Base-by-base conservation (phyloP, 805 yeast genomes). In the Ogataea allantospora region DNA sequence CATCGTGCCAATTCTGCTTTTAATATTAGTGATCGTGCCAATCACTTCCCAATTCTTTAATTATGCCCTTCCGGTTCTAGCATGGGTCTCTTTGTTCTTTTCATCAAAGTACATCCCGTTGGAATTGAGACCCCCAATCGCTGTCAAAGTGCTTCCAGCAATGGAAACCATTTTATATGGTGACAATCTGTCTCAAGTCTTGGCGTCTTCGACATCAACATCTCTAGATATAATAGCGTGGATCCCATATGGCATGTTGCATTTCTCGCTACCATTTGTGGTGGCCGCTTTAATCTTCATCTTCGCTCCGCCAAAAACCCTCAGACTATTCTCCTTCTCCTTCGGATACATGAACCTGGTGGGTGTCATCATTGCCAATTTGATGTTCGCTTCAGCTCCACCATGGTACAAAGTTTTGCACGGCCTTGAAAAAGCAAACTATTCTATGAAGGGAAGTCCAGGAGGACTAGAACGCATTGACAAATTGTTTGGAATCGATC, bases 381-480 rank as follows among this genome's bases (percentile, higher is more conserved):
- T 58, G 18, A 46, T 80, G 5, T 88, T 87, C 59, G 96, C 99
- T 5, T 86, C 93, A 33, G 97, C 98, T 37, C 95, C 99, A 10
- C 99, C 99, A 13, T 91, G 99, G 99, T 91, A 91, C 60, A 84
- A 86, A 54, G 78, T 78, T 42, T 61, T 81, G 33, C 82, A 91
- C 57, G 96, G 96, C 2, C 71, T 89, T 43, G 82, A 77, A 38
- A 93, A 96, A 20, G 98, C 98, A 2, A 78, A 88, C 63, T 91
- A 91, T 62, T 68, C 81, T 37, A 88, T 91, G 95, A 70, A 71
- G 32, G 99, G 98, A 9, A 83, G 95, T 1, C 95, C 99, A 0
- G 99, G 98, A 50, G 99, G 99, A 0, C 72, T 91, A 46, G 91
- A 80, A 9, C 74, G 98, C 53, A 87, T 91, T 41, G 99, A 91